These are phyloP conservation scores for Sporisorium iseilematis-ciliati DNA, from an alignment of 1,284 basidiomycete genomes.

Conservation along the genomic window DNA sequence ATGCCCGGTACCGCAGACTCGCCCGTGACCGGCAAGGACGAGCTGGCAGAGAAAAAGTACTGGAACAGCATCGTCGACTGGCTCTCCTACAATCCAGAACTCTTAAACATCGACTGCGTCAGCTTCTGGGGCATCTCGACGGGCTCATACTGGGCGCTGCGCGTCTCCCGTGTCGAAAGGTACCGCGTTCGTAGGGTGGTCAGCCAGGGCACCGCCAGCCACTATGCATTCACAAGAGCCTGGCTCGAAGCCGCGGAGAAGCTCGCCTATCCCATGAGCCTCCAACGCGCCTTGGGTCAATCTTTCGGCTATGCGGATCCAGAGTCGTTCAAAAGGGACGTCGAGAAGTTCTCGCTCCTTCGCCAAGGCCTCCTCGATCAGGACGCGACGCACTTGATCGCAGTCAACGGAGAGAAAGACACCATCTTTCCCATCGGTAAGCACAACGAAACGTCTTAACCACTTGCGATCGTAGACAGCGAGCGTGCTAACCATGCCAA, in stretches of 20 bases:
- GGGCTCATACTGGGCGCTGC: constrained; percentile 46
- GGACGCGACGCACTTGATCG: constrained; percentile 20
- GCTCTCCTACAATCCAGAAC: constrained; percentile 20
- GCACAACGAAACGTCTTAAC: not conserved
- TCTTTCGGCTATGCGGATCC: constrained; percentile 40
- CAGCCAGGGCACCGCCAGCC: constrained; percentile 46
- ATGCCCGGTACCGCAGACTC: constrained; percentile 53
- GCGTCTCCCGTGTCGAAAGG: constrained; percentile 28
- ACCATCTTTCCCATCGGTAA: constrained; percentile 51
- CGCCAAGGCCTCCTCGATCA: constrained; percentile 41
- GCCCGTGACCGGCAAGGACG: constrained; percentile 34
- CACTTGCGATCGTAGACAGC: too few species aligned
- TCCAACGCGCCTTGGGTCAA: constrained; percentile 34
- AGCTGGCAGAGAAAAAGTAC: constrained; percentile 16
- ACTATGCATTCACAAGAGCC: constrained; percentile 40
- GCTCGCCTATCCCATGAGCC: constrained; percentile 41
- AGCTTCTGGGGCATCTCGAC: constrained; percentile 49
- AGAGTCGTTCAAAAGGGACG: constrained; percentile 30
- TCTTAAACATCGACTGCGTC: constrained; percentile 23
- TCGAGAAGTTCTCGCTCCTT: constrained; percentile 39
- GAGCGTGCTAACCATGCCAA: not conserved
- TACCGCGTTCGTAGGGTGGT: constrained; percentile 24
- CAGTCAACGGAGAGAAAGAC: constrained; percentile 45
- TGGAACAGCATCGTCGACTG: constrained; percentile 47
- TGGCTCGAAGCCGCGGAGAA: constrained; percentile 49